phyloP scores from a whole-genome alignment of 495 filamentous ascomycete genomes.

The Chlorociboria aeruginascens region DNA sequence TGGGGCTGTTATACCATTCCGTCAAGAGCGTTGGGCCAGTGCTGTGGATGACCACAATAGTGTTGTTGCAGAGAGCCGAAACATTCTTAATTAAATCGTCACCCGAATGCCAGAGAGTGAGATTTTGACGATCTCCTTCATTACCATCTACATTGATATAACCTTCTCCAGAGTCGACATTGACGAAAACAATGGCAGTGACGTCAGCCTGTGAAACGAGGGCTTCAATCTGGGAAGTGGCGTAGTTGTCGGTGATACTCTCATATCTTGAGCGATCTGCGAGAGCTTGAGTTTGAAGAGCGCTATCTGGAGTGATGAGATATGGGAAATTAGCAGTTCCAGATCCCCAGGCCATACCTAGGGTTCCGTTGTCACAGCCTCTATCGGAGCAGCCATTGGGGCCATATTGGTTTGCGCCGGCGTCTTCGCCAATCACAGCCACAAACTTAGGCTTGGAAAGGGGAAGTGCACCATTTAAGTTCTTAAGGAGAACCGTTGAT shows the following conservation, averaged over 20 bases:
- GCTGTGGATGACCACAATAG: conserved; percentile 85
- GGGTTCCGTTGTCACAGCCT: conserved; percentile 72
- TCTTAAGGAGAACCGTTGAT: conserved; percentile 87
- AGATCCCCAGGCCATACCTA: conserved; percentile 91
- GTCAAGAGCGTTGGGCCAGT: conserved; percentile 69
- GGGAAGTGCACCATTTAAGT: conserved; percentile 58
- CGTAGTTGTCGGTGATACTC: conserved; percentile 65
- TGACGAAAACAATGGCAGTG: conserved; percentile 72
- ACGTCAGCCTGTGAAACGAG: conserved; percentile 59
- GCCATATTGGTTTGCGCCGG: conserved; percentile 59
- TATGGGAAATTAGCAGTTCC: conserved; percentile 86
- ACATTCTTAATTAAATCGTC: conserved; percentile 73
- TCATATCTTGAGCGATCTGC: conserved; percentile 53
- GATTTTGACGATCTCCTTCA: conserved; percentile 80
- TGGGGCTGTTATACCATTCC: conserved; percentile 70
- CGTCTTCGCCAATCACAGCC: conserved; percentile 75
- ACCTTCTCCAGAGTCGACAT: conserved; percentile 78
- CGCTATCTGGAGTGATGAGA: conserved; percentile 74
- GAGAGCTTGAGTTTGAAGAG: conserved; percentile 64
- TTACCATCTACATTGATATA: conserved; percentile 80
- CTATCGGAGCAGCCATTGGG: conserved; percentile 77
- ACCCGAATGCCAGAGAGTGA: conserved; percentile 79
- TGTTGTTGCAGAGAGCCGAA: conserved; percentile 73
- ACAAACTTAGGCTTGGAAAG: conserved; percentile 63
- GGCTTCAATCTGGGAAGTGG: conserved; percentile 40